Conservation (phyloP, 371 early-diverging fungal species). For the Mucor mucedo region DNA sequence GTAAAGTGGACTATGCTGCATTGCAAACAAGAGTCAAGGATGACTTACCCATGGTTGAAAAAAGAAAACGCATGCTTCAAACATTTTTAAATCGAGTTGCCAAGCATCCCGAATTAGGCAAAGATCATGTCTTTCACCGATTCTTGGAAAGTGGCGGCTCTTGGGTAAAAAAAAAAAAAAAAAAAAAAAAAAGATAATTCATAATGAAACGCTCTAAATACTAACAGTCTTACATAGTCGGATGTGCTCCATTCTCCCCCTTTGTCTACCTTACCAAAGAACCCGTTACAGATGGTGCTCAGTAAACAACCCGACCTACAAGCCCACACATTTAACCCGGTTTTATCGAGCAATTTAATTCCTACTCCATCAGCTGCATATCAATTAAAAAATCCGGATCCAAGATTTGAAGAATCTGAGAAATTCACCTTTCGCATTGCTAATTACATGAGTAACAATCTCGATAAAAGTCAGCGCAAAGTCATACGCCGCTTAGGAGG, state of each 20-base stretch:
- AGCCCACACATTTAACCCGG: slow-evolving; percentile 25
- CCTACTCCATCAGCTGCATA: slow-evolving; percentile 67
- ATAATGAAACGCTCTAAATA: not conserved
- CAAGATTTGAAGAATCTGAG: slow-evolving; percentile 80
- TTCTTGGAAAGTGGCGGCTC: slow-evolving; percentile 75
- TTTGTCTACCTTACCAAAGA: slow-evolving; percentile 55
- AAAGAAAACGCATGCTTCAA: slow-evolving; percentile 93
- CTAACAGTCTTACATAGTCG: slow-evolving; percentile 48
- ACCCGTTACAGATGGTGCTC: slow-evolving; percentile 60
- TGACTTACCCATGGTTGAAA: slow-evolving; percentile 86
- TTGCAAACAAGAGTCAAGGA: slow-evolving; percentile 86
- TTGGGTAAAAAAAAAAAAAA: slow-evolving; percentile 53
- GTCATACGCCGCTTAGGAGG: slow-evolving; percentile 75
- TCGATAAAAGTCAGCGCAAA: slow-evolving; percentile 73
- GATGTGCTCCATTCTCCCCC: slow-evolving; percentile 70
- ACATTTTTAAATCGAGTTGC: slow-evolving; percentile 90
- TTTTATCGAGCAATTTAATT: slow-evolving; percentile 44
- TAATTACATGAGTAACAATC: slow-evolving; percentile 68
- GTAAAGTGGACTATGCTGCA: slow-evolving; percentile 83
- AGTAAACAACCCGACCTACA: slow-evolving; percentile 33
- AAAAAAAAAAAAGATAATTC: no score
- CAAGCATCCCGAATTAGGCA: slow-evolving; percentile 83
- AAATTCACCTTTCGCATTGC: slow-evolving; percentile 78
- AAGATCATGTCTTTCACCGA: slow-evolving; percentile 91
- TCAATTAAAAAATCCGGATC: slow-evolving; percentile 69